Conservation (phyloP, 345 rosid species). For the Isatis tinctoria region DNA sequence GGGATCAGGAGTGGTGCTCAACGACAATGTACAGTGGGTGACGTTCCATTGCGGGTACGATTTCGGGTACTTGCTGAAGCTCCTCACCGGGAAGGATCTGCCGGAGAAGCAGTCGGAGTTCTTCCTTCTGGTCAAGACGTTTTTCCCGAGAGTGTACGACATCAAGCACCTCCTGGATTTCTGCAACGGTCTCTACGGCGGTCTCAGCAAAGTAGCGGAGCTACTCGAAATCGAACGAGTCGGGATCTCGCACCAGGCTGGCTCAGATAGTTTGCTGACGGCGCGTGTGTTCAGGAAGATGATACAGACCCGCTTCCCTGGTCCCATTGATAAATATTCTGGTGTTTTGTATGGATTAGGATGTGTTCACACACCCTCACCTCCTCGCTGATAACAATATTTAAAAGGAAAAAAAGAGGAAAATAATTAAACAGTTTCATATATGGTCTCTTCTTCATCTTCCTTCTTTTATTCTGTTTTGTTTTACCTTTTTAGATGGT, state of each 20-base stretch:
- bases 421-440: neutral
- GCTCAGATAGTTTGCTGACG: slow-evolving; percentile 87
- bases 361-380: slow-evolving; percentile 49
- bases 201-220: slow-evolving; percentile 65
- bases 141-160: slow-evolving; percentile 63
- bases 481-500: neutral
- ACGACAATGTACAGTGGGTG: slow-evolving; percentile 69
- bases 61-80: slow-evolving; percentile 76
- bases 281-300: slow-evolving; percentile 65
- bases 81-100: slow-evolving; percentile 52
- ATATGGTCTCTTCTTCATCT: neutral
- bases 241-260: slow-evolving; percentile 81
- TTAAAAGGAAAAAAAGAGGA: neutral
- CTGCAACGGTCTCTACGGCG: slow-evolving; percentile 61
- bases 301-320: slow-evolving; percentile 57
- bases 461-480: neutral
- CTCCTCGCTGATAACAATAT: neutral
- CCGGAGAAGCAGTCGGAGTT: slow-evolving; percentile 55
- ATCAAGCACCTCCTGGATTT: slow-evolving; percentile 77
- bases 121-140: slow-evolving; percentile 47
- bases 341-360: slow-evolving; percentile 83
- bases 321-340: slow-evolving; percentile 49
- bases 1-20: slow-evolving; percentile 74
- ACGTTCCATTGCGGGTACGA: slow-evolving; percentile 91
- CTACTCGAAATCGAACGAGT: slow-evolving; percentile 66